Base-by-base conservation (phyloP, 106 monocot genomes). In the Gastrodia elata region DNA sequence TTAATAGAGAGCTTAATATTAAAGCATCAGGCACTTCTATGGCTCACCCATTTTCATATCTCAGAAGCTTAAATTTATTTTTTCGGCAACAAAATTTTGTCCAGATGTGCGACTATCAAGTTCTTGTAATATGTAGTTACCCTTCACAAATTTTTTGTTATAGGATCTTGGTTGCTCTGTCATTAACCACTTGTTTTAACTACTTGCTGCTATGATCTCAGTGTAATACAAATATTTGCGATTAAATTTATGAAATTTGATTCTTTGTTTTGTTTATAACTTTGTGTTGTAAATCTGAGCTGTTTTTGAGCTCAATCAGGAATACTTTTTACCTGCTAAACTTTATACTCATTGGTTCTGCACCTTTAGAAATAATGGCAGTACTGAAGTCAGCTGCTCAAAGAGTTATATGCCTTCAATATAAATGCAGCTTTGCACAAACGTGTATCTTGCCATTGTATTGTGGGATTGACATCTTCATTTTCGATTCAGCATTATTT, bases 61-160 rank as follows among this genome's bases (percentile, higher is more conserved):
- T 27, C 59, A 59, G 48, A 59, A 59, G 59, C 10, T 59, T 27
- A 25, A 59, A 59, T 9, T 59, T 59, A n/a, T 27, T 59, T 59
- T 30, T 28, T 27, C 28, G 26, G 16, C 1, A 49, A 49, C 5
- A 49, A 49, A 49, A 18, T 49, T 49, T n/a, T 49, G 48, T 3
- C 18, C 18, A 59, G 26, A 59, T 59, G 27, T 9, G 30, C 30
- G 10, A n/a, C 10, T 59, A 30, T 18, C 30, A 59, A 1, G 27
- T 28, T 18, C 28, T 28, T 10, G 11, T 1, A 27, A 26, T 59
- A 28, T 59, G 3, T 27, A 59, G 26, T 59, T 30, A 9, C 30
- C 15, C 7, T 30, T 59, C 30, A 27, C 26, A 58, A 27, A 7
- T 58, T 58, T 58, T 25, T 27, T 58, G 27, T 58, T 58, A 27